Percentiles rank a stretch among this genome's conserved stretches.
phyloP scores from a whole-genome alignment of 1,284 basidiomycete genomes.

The Cutaneotrichosporon sp. region DNA sequence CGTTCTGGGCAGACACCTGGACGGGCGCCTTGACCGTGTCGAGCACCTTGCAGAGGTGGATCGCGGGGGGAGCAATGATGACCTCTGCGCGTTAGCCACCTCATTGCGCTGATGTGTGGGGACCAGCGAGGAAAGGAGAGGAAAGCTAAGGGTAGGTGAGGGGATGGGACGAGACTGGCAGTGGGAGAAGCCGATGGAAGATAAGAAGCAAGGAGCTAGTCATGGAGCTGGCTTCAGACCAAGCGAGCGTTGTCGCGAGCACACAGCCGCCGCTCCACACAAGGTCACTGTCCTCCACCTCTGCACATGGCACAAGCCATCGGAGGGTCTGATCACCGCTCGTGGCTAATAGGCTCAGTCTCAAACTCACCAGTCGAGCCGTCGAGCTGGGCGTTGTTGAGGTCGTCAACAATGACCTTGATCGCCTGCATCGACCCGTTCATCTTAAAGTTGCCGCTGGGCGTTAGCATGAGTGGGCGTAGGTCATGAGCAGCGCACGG shows the following conservation, averaged over 20 bases:
- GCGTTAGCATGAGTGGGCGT: slow-evolving; percentile 52
- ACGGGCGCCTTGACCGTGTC: slow-evolving; percentile 62
- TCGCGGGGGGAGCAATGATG: slow-evolving; percentile 82
- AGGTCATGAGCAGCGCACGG: background rate
- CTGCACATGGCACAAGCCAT: no score
- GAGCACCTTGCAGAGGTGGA: slow-evolving; percentile 74
- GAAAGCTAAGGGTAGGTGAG: no score
- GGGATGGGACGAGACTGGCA: no score
- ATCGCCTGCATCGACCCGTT: slow-evolving; percentile 70
- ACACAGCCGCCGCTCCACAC: no score
- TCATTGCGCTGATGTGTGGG: no score
- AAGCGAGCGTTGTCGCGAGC: no score
- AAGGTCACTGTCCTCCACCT: no score
- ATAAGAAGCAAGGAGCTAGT: no score
- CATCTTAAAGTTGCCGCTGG: slow-evolving; percentile 95
- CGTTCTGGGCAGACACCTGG: slow-evolving; percentile 88
- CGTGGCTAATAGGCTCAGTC: no score
- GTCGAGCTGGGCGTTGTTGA: slow-evolving; percentile 77
- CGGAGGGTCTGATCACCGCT: background rate
- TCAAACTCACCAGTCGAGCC: slow-evolving; percentile 64
- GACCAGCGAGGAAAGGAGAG: background rate
- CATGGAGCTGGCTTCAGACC: no score
- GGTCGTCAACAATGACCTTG: slow-evolving; percentile 62
- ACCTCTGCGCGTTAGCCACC: slow-evolving; percentile 63
- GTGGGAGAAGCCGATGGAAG: no score